phyloP scores from a whole-genome alignment of 2,329 filamentous ascomycete genomes.

The Fusarium robinianum region DNA sequence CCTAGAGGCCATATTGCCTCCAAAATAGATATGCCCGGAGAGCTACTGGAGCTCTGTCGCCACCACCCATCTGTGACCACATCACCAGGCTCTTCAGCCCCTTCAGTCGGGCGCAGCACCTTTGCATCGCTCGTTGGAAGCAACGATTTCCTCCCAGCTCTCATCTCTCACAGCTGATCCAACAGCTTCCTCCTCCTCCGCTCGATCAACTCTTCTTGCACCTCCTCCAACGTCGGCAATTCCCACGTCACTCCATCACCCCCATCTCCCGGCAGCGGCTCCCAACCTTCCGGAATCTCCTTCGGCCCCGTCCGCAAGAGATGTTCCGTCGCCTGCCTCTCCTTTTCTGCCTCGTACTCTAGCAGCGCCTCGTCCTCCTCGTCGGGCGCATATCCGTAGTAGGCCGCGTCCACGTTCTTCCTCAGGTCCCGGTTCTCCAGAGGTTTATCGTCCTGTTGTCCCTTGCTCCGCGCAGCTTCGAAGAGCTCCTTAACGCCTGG shows the following conservation, averaged over 20 bases:
- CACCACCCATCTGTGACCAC: too few relatives aligned
- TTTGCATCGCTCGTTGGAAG: too few relatives aligned
- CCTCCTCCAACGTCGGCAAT: constrained; percentile 84
- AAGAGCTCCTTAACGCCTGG: constrained; percentile 97
- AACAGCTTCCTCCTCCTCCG: constrained; percentile 80
- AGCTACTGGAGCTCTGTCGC: too few relatives aligned
- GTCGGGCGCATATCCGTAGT: constrained; percentile 92
- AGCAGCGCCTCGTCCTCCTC: constrained; percentile 86
- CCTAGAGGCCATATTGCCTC: too few relatives aligned
- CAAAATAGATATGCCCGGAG: too few relatives aligned
- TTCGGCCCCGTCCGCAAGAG: constrained; percentile 62
- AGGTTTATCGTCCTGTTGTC: constrained; percentile 64
- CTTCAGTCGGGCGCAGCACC: too few relatives aligned
- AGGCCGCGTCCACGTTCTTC: constrained; percentile 84
- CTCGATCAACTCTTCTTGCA: constrained; percentile 92
- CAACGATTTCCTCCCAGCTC: neutral
- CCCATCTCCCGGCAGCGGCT: constrained; percentile 81
- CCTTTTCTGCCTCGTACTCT: constrained; percentile 80
- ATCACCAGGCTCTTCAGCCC: too few relatives aligned
- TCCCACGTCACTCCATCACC: constrained; percentile 84
- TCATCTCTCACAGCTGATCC: constrained; percentile 68
- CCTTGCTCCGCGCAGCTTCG: constrained; percentile 69
- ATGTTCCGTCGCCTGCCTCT: constrained; percentile 76
- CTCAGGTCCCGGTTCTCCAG: constrained; percentile 71
- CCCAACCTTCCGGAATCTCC: constrained; percentile 72